phyloP scores from a whole-genome alignment of 257 asterid genomes.

The Salvia hispanica region DNA sequence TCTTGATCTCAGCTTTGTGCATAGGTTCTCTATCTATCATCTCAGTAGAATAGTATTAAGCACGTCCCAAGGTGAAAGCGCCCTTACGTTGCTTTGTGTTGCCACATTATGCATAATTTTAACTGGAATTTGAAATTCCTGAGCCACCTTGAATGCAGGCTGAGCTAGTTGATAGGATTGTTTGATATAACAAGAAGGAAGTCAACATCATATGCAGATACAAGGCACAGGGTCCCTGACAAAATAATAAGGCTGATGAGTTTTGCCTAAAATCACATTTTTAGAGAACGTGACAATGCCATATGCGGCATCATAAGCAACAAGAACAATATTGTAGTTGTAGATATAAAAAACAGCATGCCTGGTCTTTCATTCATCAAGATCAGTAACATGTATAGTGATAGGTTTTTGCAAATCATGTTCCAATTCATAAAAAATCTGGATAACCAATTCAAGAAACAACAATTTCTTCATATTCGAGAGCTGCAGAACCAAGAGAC shows the following conservation, averaged over 20 bases:
- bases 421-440: slow-evolving; percentile 27
- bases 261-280: too few relatives aligned
- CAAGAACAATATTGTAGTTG: slow-evolving; percentile 64
- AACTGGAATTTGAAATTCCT: not conserved
- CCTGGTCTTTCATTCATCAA: slow-evolving; percentile 86
- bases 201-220: too few relatives aligned
- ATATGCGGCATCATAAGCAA: slow-evolving; percentile 53
- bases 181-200: slow-evolving; percentile 82
- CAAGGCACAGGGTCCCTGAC: slow-evolving; percentile 66
- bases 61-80: slow-evolving; percentile 61
- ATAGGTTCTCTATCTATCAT: slow-evolving; percentile 76
- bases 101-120: slow-evolving; percentile 47
- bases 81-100: slow-evolving; percentile 39
- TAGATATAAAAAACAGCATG: slow-evolving; percentile 86
- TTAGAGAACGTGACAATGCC: too few relatives aligned
- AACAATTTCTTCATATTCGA: slow-evolving; percentile 9
- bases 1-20: slow-evolving; percentile 41
- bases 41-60: too few relatives aligned
- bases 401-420: slow-evolving; percentile 80
- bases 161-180: slow-evolving; percentile 71
- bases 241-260: not conserved
- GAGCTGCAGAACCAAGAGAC: slow-evolving; percentile 15
- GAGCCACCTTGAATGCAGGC: slow-evolving; percentile 69
- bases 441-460: not conserved
- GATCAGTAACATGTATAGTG: slow-evolving; percentile 81